These are phyloP conservation scores for Elsinoe fawcettii DNA, from an alignment of 2,329 filamentous ascomycete genomes.

Conservation along the genomic window DNA sequence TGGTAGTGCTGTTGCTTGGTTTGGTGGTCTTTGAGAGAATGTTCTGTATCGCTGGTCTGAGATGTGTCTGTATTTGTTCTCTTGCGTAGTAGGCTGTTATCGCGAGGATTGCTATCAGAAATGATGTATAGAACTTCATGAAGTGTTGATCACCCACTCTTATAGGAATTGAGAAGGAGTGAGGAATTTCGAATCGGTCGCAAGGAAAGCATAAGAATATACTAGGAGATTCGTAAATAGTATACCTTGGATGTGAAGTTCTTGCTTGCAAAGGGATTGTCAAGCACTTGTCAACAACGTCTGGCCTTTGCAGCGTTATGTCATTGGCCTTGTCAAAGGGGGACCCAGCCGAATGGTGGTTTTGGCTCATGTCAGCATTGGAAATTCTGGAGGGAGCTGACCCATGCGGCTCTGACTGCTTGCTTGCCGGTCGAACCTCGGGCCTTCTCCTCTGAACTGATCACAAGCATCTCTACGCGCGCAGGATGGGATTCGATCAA, in stretches of 20 bases:
- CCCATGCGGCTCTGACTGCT: not conserved
- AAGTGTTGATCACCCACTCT: slow-evolving; percentile 6
- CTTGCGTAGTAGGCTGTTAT: slow-evolving; percentile 25
- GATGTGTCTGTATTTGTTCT: slow-evolving; percentile 25
- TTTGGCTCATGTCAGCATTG: slow-evolving; percentile 7
- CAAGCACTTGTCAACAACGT: slow-evolving; percentile 2
- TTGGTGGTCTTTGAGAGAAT: slow-evolving; percentile 24
- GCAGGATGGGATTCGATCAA: not conserved
- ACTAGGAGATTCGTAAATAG: not conserved
- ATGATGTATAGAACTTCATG: slow-evolving; percentile 6
- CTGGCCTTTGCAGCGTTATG: not conserved
- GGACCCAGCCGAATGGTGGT: not conserved
- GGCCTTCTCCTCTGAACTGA: too few relatives aligned
- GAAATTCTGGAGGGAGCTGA: not conserved
- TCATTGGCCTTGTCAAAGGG: not conserved
- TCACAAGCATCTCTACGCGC: not conserved
- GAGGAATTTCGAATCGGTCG: not conserved
- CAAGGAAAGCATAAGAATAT: slow-evolving; percentile 6
- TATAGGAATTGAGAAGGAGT: not conserved
- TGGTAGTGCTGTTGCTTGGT: slow-evolving; percentile 24
- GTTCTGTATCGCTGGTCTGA: slow-evolving; percentile 26
- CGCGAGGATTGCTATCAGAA: slow-evolving; percentile 11
- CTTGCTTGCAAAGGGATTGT: slow-evolving; percentile 8
- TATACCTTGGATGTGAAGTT: not conserved
- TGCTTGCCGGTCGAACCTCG: not conserved